Percentiles rank a stretch among this genome's conserved stretches.
phyloP scores from a whole-genome alignment of 257 asterid genomes.

The Forsythia suspensa region DNA sequence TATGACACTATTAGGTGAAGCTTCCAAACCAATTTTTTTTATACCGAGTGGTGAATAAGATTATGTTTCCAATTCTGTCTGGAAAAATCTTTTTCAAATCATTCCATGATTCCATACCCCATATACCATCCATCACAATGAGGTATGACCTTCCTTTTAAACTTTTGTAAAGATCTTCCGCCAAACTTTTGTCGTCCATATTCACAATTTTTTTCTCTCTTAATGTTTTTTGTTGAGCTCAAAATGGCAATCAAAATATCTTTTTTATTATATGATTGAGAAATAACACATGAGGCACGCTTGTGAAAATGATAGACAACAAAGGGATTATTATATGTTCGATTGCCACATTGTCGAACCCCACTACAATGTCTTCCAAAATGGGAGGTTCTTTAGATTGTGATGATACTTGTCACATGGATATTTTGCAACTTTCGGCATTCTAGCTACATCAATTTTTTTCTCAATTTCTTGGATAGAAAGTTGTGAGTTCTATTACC shows the following conservation, averaged over 20 bases:
- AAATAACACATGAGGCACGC: constrained; percentile 10
- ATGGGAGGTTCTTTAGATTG: not conserved
- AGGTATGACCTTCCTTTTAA: constrained; percentile 11
- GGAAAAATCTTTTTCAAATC: constrained; percentile 2
- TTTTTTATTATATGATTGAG: constrained; percentile 4
- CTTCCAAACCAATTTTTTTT: not conserved
- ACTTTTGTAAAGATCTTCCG: not conserved
- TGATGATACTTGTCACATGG: not conserved
- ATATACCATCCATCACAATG: constrained; percentile 23
- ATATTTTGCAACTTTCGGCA: no score
- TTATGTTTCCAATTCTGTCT: constrained; percentile 8
- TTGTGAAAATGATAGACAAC: constrained; percentile 1
- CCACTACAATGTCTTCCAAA: not conserved
- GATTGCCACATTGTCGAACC: not conserved
- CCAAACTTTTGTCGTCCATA: not conserved
- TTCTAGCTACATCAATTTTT: not conserved
- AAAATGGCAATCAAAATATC: not conserved
- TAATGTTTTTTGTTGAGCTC: not conserved
- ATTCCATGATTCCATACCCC: constrained; percentile 23
- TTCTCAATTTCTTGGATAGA: no score
- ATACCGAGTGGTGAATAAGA: constrained; percentile 18
- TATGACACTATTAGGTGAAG: not conserved
- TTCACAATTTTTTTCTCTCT: not conserved
- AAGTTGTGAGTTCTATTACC: no score
- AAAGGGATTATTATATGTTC: not conserved